phyloP scores from a whole-genome alignment of 2,329 filamentous ascomycete species.

The Cryphonectria japonica region DNA sequence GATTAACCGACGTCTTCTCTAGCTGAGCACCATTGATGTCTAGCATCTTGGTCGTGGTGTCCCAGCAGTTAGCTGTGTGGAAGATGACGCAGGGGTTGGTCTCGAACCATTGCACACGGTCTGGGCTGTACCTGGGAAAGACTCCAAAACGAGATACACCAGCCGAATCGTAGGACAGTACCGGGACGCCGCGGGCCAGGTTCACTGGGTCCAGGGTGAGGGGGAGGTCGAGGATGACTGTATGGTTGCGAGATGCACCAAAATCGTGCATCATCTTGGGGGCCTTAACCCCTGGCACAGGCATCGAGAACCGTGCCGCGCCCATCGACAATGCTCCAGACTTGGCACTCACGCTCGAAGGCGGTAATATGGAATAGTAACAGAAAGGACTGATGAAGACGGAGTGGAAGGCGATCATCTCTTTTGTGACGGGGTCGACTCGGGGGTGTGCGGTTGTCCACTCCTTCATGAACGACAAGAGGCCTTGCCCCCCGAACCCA shows the following conservation, averaged over 20 bases:
- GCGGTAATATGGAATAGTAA: conserved; percentile 59
- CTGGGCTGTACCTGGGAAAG: conserved; percentile 64
- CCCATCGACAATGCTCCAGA: conserved; percentile 20
- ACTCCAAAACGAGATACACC: conserved; percentile 67
- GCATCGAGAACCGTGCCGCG: conserved; percentile 49
- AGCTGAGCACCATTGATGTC: conserved; percentile 36
- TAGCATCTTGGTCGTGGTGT: conserved; percentile 39
- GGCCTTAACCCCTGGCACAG: conserved; percentile 63
- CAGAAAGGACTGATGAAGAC: conserved; percentile 69
- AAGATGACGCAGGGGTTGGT: conserved; percentile 71
- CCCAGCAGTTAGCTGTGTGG: conserved; percentile 74
- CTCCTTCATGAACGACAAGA: conserved; percentile 66
- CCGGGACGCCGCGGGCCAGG: conserved; percentile 56
- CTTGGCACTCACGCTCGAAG: conserved; percentile 1
- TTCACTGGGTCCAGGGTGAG: conserved; percentile 68
- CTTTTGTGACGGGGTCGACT: conserved; percentile 65
- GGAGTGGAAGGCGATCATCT: conserved; percentile 70
- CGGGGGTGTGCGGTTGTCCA: conserved; percentile 74
- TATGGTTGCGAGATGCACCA: conserved; percentile 65
- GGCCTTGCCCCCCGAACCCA: conserved; percentile 58
- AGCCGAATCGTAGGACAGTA: conserved; percentile 62
- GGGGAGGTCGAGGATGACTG: conserved; percentile 71
- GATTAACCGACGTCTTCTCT: conserved; percentile 54
- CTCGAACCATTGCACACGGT: conserved; percentile 67
- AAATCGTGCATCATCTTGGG: conserved; percentile 81